Percentiles rank a stretch among this genome's conserved stretches.
Evolutionary conservation across 192 early-diverging fungal species (phyloP).

Genomic region (Podila epigama): DNA sequence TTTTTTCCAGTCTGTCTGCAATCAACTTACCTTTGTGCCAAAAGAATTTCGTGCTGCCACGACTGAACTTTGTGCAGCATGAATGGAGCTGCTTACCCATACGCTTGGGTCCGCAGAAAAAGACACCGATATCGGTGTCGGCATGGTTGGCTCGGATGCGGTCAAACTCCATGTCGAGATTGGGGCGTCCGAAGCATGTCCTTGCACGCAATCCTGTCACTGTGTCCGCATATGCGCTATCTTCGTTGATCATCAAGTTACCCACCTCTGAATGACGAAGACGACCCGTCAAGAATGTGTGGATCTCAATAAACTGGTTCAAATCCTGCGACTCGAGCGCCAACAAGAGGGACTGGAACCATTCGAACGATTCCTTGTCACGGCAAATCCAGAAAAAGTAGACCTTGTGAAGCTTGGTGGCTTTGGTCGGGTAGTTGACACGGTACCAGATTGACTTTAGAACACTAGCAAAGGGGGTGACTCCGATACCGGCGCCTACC

Average conservation of each 20-base stretch:
- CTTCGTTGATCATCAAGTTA: conserved; percentile 65
- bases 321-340: conserved; percentile 70
- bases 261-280: conserved; percentile 68
- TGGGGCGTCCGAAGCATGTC: conserved; percentile 58
- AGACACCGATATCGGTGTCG: conserved; percentile 74
- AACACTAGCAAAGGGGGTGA: conserved; percentile 79
- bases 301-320: conserved; percentile 69
- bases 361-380: conserved; percentile 76
- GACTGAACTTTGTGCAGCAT: conserved; percentile 50
- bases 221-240: conserved; percentile 53
- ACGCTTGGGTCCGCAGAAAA: conserved; percentile 80
- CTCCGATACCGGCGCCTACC: conserved; percentile 84
- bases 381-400: conserved; percentile 85
- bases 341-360: conserved; percentile 81
- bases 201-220: conserved; percentile 54
- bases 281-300: conserved; percentile 74
- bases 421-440: conserved; percentile 62
- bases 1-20: neutral
- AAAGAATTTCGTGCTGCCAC: conserved; percentile 32
- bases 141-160: conserved; percentile 51
- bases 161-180: conserved; percentile 55
- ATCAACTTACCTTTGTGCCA: conserved; percentile 44
- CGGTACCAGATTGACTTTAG: conserved; percentile 79
- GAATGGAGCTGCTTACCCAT: conserved; percentile 54
- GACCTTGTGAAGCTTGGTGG: conserved; percentile 65